Evolutionary conservation across 1,284 basidiomycete species (phyloP).

Genomic region (Marasmius oreades): DNA sequence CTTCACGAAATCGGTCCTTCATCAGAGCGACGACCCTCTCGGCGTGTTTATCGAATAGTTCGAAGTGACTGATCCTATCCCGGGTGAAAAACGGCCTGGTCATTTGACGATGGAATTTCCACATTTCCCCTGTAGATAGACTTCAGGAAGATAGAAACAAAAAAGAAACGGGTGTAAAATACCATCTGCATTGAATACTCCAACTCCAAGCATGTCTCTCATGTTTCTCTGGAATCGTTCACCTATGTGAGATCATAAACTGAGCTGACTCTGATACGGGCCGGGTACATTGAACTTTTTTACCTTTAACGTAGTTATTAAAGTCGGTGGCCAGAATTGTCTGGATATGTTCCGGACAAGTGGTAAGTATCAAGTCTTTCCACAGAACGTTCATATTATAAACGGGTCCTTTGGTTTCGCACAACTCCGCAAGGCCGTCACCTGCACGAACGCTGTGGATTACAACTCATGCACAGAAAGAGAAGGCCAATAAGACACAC

Average conservation of each 20-base stretch:
- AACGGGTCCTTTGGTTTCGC: conserved; percentile 17
- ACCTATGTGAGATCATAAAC: conserved; percentile 22
- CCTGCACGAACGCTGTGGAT: conserved; percentile 2
- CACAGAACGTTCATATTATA: conserved; percentile 21
- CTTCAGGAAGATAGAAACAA: neutral
- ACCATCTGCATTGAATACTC: conserved; percentile 63
- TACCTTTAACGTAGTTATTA: conserved; percentile 44
- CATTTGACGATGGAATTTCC: conserved; percentile 58
- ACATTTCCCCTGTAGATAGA: conserved; percentile 39
- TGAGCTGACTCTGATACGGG: neutral
- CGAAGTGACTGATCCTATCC: conserved; percentile 53
- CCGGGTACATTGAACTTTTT: neutral
- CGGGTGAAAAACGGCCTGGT: conserved; percentile 53
- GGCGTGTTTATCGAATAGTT: conserved; percentile 47
- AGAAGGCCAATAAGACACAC: neutral
- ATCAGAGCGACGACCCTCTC: conserved; percentile 31
- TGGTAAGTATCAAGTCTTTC: conserved; percentile 30
- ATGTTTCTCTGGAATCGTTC: conserved; percentile 32
- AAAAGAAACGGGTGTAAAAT: conserved; percentile 7
- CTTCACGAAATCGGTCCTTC: conserved; percentile 7
- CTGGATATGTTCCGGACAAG: conserved; percentile 39
- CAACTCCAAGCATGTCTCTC: conserved; percentile 46
- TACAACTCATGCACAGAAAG: neutral
- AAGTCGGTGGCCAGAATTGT: conserved; percentile 43
- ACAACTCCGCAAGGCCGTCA: conserved; percentile 13